Percentiles rank a stretch among this genome's conserved stretches.
These are phyloP conservation scores for Dendrothele bispora DNA, from an alignment of 768 basidiomycete genomes.

Conservation along the genomic window DNA sequence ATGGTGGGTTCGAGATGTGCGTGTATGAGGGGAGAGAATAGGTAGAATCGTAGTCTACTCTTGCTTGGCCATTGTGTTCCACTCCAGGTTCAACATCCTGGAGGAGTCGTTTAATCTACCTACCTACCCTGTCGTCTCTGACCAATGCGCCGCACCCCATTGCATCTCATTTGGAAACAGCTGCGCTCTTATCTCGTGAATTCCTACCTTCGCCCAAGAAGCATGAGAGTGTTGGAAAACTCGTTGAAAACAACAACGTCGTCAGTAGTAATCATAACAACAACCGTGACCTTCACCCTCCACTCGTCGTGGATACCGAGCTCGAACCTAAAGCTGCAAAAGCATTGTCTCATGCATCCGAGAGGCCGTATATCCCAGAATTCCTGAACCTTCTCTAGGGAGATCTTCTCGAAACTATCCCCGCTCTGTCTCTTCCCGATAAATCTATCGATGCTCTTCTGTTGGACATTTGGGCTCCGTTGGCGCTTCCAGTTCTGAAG, in stretches of 20 bases:
- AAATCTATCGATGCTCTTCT: slow-evolving; percentile 7
- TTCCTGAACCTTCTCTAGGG: slow-evolving; percentile 6
- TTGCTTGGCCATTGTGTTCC: too few relatives aligned
- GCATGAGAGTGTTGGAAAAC: too few relatives aligned
- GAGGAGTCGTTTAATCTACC: too few relatives aligned
- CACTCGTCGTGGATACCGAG: slow-evolving; percentile 11
- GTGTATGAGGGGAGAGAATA: not conserved
- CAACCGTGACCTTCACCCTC: too few relatives aligned
- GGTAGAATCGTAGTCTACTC: too few relatives aligned
- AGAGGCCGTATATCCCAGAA: not conserved
- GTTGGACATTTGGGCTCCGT: slow-evolving; percentile 10
- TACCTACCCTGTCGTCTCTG: too few relatives aligned
- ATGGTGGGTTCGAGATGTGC: slow-evolving; percentile 5
- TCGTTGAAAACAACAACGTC: not conserved
- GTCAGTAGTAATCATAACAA: too few relatives aligned
- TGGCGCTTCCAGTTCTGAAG: slow-evolving; percentile 9
- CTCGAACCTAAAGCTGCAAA: slow-evolving; percentile 6
- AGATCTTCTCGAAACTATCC: slow-evolving; percentile 5
- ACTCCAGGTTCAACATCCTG: too few relatives aligned
- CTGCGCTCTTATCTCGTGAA: too few relatives aligned
- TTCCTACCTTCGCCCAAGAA: too few relatives aligned
- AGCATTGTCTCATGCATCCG: slow-evolving; percentile 3
- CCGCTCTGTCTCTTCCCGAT: not conserved
- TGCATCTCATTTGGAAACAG: too few relatives aligned
- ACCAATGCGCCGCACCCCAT: too few relatives aligned